These are phyloP conservation scores for Backusella parvicylindrica DNA, from an alignment of 192 early-diverging fungal genomes.

Conservation along the genomic window DNA sequence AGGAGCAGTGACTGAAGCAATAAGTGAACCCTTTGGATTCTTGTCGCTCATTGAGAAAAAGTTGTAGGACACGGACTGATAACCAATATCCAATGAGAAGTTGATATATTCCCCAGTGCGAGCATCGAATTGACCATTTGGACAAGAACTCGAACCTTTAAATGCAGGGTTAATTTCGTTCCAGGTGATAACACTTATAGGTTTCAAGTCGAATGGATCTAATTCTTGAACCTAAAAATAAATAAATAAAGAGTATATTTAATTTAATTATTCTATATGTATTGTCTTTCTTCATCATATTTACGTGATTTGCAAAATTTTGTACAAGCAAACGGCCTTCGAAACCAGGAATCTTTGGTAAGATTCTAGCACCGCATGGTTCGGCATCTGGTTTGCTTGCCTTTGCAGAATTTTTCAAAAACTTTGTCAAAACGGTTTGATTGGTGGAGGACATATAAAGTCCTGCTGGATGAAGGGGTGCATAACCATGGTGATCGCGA, in stretches of 20 bases:
- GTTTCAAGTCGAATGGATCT: conserved; percentile 62
- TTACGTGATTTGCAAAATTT: conserved; percentile 65
- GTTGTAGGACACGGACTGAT: conserved; percentile 59
- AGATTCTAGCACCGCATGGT: conserved; percentile 61
- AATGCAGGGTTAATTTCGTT: conserved; percentile 64
- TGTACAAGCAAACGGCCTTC: conserved; percentile 61
- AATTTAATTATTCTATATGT: no score
- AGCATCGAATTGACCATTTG: conserved; percentile 69
- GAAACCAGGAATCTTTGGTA: conserved; percentile 54
- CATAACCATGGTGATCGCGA: conserved; percentile 67
- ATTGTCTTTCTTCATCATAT: not conserved
- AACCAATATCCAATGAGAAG: conserved; percentile 67
- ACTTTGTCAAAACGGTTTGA: conserved; percentile 63
- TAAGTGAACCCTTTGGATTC: conserved; percentile 60
- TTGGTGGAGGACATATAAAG: conserved; percentile 66
- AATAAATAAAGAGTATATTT: not conserved
- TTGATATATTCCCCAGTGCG: conserved; percentile 72
- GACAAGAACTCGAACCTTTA: conserved; percentile 59
- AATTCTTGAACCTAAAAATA: conserved; percentile 56
- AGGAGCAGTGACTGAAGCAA: conserved; percentile 60
- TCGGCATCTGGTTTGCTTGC: conserved; percentile 58
- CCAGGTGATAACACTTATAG: conserved; percentile 54
- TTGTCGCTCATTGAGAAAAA: conserved; percentile 62
- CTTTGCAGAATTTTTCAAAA: conserved; percentile 53
- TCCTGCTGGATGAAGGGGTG: conserved; percentile 63